Evolutionary conservation across 805 yeast genomes (phyloP), one percentile per base, ranked within the genome.

Genomic region (Kodamaea hsintzibuensis): DNA sequence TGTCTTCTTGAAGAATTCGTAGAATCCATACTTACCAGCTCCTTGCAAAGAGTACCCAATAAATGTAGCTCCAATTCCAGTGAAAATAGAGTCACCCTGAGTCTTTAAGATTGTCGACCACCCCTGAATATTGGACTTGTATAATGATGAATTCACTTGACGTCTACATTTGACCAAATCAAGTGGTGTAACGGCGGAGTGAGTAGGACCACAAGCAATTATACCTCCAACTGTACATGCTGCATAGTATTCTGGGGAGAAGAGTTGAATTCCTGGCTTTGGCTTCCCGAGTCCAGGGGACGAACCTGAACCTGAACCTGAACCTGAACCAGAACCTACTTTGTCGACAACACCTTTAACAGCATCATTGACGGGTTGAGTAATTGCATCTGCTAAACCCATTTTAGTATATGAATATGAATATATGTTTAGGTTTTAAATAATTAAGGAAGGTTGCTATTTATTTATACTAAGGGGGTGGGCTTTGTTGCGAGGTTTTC

Each of bases 151-250:
- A 69, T 89, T 80, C 27, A 93, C 98, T 74, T 93, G 98, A 62
- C 93, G 79, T 68, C 98, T 86, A 76, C 96, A 89, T 74, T 93
- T 93, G 67, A 95, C 96, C 53, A 95, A 76, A 74, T 93, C 99
- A 55, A 93, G 79, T 3, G 98, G 98, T 6, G 97, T 89, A 22
- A 95, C 96, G 2, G 88, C 82, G 1, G 97, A 84, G 71, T 93
- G 99, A 12, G 98, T 93, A 35, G 98, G 97, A 13, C 98, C 98
- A 78, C 98, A 93, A 1, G 98, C 98, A 51, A 88, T 61, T 52
- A 85, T 80, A 61, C 93, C 96, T 47, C 92, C 96, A 40, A 85
- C 49, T 2, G 91, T 84, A 71, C 96, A 89, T 51, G 92, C 85
- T 52, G 77, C 76, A 72, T 79, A 88, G 74, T 85, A 88, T 67